Base-by-base conservation (phyloP, 805 yeast genomes). In the Nakazawaea wyomingensis region DNA sequence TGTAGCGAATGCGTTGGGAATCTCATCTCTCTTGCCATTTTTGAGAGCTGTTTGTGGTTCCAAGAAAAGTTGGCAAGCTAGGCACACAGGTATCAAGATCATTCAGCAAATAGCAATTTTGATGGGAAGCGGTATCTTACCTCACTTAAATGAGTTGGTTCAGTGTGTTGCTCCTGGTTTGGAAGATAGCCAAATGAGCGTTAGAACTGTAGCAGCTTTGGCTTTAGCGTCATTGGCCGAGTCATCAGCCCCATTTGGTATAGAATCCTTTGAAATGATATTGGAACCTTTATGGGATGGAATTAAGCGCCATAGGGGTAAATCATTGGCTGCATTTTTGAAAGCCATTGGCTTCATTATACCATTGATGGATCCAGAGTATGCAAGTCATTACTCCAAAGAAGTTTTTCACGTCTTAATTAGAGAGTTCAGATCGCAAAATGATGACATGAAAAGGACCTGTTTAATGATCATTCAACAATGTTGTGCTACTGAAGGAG, bases 351-450 rank as follows among this genome's bases (percentile, higher is more conserved):
- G 95, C 0, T 75, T 78, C 21, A 68, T 90, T 4, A 79, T 90
- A 4, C 96, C 97, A 0, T 64, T 91, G 40, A 88, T 91, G 96
- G 84, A 80, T 45, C 79, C 80, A 14, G 96, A 88, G 48, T 82
- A 85, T 56, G 81, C 89, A 2, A 76, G 78, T 42, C 85, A 79
- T 57, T 89, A 87, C 51, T 78, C 96, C 0, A 72, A 72, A 37
- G 95, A 87, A 55, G 72, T 89, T 2, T 74, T 89, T 70, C 65
- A 65, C 16, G 72, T 88, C 21, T 65, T 89, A 4, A 54, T 77
- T 3, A 67, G 93, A 42, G 95, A 90, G 60, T 85, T 88, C 52
- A 60, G 66, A 28, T 77, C 95, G 0, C 89, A 93, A 0, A 96
- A 88, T 55, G 95, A 85, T 48, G 96, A 89, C 38, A 85, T 90